Base-by-base conservation (phyloP, 495 filamentous ascomycete genomes). In the Lineolata rhizophorae region DNA sequence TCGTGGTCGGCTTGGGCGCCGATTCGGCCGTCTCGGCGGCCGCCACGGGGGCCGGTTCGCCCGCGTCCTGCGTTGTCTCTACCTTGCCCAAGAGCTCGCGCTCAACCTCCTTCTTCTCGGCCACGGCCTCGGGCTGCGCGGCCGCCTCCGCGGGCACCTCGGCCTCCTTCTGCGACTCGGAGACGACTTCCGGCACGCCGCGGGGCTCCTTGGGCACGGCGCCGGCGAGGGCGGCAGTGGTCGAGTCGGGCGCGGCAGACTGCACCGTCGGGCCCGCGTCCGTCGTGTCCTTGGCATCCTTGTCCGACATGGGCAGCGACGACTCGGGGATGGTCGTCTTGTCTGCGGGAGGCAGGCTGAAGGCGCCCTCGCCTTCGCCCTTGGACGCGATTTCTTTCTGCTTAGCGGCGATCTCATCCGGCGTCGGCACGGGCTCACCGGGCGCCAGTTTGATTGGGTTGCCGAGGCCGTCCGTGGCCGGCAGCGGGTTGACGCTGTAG, bases 241-340 rank as follows among this genome's bases (percentile, higher is more conserved):
- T 85, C 30, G 77, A 67, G 17, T 52, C 51, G 3, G 78, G 70
- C 3, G 61, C 66, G 17, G 65, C 72, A 5, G 76, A 80, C 41
- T 70, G 76, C 39, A 82, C 67, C 11, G 58, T 61, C 40, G 61
- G 61, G 34, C 60, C 67, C 2, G 58, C 54, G 29, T 70, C 44
- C 44, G 8, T 16, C 8, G 10, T 17, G 6, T 46, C 40, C 48
- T 55, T 39, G 30, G 41, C 34, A 27, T 39, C 38, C 35, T 40
- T 42, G 31, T 47, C 42, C 26, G 61, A 63, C 41, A 83, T 76
- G 12, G 78, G 78, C 32, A 90, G 61, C 51, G 77, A 80, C 15
- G 81, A 87, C 54, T 92, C 81, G 6, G 82, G 82, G 40, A 87
- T 85, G 55, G 77, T 53, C 50, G 64, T 72, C 20, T 55, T 60